Evolutionary conservation across 345 rosid species (phyloP), one percentile per base, ranked within the genome.

Genomic region (Reutealis trisperma): DNA sequence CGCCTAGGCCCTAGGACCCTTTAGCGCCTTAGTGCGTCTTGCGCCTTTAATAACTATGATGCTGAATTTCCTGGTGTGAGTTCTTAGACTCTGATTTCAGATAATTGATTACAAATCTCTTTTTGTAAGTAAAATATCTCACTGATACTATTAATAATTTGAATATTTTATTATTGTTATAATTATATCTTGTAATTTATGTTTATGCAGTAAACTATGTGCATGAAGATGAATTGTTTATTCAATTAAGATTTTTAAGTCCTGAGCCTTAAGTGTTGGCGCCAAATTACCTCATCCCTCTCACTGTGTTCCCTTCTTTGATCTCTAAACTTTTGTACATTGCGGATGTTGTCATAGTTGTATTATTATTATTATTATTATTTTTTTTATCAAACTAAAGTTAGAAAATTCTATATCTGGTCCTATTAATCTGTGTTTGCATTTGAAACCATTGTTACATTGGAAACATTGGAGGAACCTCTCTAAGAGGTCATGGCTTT

Each of bases 401-500:
- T 21, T 21, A 45, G 0, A n/a, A 9, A 11, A 10, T 21, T 22
- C 18, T 19, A 19, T 24, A 5, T 41, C 16, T 19, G 15, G 25
- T 42, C 52, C 24, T 2, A 66, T 4, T 42, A 45, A 21, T 22
- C 18, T 42, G 37, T 34, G 37, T 47, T 57, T 80, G 79, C 81
- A 71, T 76, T 76, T 73, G 58, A 63, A 75, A 65, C 62, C 37
- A 27, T 30, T 55, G 22, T 71, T 67, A 52, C 34, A 44, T 51
- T 69, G 69, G 62, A 65, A 72, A 55, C 32, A 12, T 63, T 78
- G 72, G 67, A 22, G 22, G 42, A 72, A 41, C 47, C 30, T 34
- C 30, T 11, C 42, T 21, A n/a, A 76, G 77, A 66, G 77, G 13
- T 72, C 79, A 63, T 74, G 58, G 63, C 80, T 74, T 74, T 67